A percentile compares a stretch with the other conserved stretches of the same genome.
Conservation (phyloP, 345 rosid species). For the Hibiscus trionum region DNA sequence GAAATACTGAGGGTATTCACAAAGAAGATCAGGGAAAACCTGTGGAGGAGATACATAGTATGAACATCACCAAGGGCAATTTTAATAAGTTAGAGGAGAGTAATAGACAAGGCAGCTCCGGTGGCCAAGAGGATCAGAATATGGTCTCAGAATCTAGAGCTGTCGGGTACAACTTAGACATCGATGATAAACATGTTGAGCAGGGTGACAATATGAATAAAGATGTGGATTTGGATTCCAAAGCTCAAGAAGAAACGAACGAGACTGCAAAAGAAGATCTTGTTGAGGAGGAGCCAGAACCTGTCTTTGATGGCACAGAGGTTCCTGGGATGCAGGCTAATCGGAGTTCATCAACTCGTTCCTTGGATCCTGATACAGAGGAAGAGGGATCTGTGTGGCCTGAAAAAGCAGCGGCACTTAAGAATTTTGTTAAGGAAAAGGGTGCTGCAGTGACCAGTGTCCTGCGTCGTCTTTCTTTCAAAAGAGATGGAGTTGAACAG, state of each 20-base stretch:
- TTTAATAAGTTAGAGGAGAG: slow-evolving; percentile 16
- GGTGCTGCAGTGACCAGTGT: slow-evolving; percentile 54
- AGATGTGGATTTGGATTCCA: slow-evolving; percentile 15
- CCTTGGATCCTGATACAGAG: slow-evolving; percentile 27
- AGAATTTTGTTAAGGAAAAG: slow-evolving; percentile 59
- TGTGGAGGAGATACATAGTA: slow-evolving; percentile 21
- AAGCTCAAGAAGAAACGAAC: slow-evolving; percentile 21
- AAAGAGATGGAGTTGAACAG: slow-evolving; percentile 23
- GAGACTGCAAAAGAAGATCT: slow-evolving; percentile 22
- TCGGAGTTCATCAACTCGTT: slow-evolving; percentile 22
- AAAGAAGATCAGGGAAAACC: slow-evolving; percentile 18
- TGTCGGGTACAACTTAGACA: slow-evolving; percentile 11
- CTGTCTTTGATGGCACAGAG: slow-evolving; percentile 46
- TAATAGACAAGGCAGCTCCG: slow-evolving; percentile 6
- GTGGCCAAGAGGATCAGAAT: slow-evolving; percentile 1
- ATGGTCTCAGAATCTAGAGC: slow-evolving; percentile 11
- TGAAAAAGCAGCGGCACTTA: slow-evolving; percentile 57
- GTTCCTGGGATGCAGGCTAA: slow-evolving; percentile 37
- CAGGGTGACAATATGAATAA: slow-evolving; percentile 17
- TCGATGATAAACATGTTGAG: slow-evolving; percentile 14
- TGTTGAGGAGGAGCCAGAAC: slow-evolving; percentile 31
- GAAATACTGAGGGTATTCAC: slow-evolving; percentile 9
- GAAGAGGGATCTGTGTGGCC: slow-evolving; percentile 51
- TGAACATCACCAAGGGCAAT: slow-evolving; percentile 16
- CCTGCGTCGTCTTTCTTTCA: slow-evolving; percentile 49